A percentile compares a stretch with the other conserved stretches of the same genome.
Conservation (phyloP, 805 yeast genomes). For the Ogataea siamensis region DNA sequence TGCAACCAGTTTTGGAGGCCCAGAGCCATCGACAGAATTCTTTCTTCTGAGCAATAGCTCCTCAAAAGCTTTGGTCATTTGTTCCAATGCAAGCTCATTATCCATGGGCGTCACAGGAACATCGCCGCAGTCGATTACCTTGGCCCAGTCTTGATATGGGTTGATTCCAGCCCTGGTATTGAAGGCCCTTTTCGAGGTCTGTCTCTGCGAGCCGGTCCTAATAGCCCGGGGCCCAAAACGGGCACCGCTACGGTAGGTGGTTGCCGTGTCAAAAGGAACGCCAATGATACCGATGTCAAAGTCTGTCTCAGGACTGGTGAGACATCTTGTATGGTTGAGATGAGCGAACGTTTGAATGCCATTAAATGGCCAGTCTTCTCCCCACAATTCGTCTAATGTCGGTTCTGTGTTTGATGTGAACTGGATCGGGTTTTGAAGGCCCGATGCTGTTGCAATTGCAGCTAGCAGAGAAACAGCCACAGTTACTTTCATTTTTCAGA, state of each 20-base stretch:
- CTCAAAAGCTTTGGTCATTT: conserved; percentile 53
- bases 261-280: conserved; percentile 14
- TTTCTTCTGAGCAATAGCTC: conserved; percentile 44
- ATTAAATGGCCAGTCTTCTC: conserved; percentile 67
- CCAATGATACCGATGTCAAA: conserved; percentile 62
- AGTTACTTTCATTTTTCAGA: not conserved
- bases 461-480: conserved; percentile 1
- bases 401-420: conserved; percentile 22
- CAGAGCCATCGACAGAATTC: conserved; percentile 24
- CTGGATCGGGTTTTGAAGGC: not conserved
- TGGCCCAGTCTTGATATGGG: conserved; percentile 51
- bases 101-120: conserved; percentile 62
- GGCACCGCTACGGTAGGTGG: conserved; percentile 11
- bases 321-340: conserved; percentile 57
- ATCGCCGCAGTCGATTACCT: conserved; percentile 54
- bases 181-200: conserved; percentile 65
- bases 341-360: conserved; percentile 77
- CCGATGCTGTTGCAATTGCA: not conserved
- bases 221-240: conserved; percentile 65
- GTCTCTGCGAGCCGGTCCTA: conserved; percentile 68
- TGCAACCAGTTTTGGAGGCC: conserved; percentile 63
- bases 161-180: conserved; percentile 54
- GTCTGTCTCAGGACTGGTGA: conserved; percentile 41
- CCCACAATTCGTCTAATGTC: conserved; percentile 64
- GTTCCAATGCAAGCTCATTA: conserved; percentile 49